Evolutionary conservation across 805 yeast genomes (phyloP), one percentile per base, ranked within the genome.

Genomic region (Metschnikowia shivogae): DNA sequence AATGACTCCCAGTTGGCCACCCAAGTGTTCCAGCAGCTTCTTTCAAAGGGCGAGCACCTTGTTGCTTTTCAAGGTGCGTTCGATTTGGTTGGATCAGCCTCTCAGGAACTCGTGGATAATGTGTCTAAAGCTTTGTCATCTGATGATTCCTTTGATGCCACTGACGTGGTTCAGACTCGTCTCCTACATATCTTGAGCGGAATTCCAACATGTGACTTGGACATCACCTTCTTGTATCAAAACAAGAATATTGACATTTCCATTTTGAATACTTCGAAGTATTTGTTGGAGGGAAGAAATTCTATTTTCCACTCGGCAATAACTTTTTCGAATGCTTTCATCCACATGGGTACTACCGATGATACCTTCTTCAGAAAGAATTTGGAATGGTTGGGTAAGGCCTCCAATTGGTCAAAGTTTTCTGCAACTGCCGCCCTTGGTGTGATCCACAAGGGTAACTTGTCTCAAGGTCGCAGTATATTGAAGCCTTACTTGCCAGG

Each of bases 321-420:
- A 39, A 88, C 97, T 39, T 89, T 93, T 62, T 83, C 93, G 44
- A 92, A 89, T 60, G 97, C 97, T 0, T 89, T 89, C 61, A 78
- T 92, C 80, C 96, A 90, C 64, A 87, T 93, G 32, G 99, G 98
- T 46, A 93, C 99, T 11, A 88, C 98, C 7, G 95, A 87, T 59
- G 97, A 93, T 63, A 81, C 89, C 0, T 93, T 93, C 60, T 86
- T 92, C 68, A 78, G 96, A 63, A 78, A 84, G 36, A 93, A 93
- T 61, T 73, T 89, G 59, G 97, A 92, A 58, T 93, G 98, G 97
- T 74, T 93, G 54, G 95, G 95, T 36, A 88, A 89, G 67, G 97
- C 99, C n/a, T 84, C 92, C 38, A 89, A 92, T 66, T 93, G 99
- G 99, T 89, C 97, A 5, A 93, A 92, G 62, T 93, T 93, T 64